These are phyloP conservation scores for Mimosa pudica DNA, from an alignment of 306 rosid genomes.

Conservation along the genomic window DNA sequence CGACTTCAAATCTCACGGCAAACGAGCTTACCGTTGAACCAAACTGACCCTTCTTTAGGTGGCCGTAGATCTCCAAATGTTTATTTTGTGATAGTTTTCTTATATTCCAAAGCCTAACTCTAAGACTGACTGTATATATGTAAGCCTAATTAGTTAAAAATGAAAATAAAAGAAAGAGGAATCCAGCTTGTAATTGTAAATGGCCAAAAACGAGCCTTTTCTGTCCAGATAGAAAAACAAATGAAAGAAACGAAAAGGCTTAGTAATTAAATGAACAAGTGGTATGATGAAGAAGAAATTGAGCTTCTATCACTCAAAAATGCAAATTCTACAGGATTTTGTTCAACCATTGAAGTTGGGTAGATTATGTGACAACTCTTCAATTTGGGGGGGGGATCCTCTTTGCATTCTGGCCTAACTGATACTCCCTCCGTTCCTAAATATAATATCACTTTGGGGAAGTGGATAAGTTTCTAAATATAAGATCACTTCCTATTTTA, in stretches of 20 bases:
- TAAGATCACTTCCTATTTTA: no score
- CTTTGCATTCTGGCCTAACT: neutral
- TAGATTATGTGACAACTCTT: neutral
- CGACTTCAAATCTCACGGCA: no score
- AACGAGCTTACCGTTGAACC: no score
- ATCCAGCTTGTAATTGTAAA: neutral
- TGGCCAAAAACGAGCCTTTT: neutral
- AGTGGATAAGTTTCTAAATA: no score
- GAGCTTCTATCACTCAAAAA: neutral
- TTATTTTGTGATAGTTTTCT: neutral
- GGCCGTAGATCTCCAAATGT: neutral
- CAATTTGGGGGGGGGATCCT: neutral
- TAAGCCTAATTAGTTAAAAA: neutral
- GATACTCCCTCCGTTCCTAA: no score
- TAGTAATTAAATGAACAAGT: neutral
- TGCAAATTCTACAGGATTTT: neutral
- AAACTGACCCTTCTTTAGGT: neutral
- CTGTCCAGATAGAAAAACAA: neutral
- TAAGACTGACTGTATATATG: neutral
- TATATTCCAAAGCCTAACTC: neutral
- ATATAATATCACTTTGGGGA: no score
- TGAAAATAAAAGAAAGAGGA: neutral
- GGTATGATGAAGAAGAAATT: neutral
- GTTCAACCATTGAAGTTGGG: neutral
- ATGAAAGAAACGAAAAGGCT: neutral